Evolutionary conservation across 1,139 yeast species (phyloP).

Genomic region (Candida frijolesensis): DNA sequence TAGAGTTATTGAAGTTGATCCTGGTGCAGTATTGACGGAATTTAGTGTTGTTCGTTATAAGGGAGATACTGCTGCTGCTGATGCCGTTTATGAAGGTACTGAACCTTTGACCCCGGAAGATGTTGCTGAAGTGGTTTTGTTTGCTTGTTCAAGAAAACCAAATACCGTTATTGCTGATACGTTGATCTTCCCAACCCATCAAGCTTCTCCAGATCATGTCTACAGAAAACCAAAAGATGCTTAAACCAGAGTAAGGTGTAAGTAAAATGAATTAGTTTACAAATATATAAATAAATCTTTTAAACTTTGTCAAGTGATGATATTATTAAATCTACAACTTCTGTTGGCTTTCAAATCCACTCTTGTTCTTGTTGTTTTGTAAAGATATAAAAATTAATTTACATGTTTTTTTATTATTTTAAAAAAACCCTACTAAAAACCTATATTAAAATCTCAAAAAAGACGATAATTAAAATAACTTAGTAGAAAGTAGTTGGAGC

Average conservation of each 20-base stretch:
- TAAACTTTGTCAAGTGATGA: too few species aligned
- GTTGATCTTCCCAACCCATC: slow-evolving; percentile 51
- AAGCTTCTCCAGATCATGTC: slow-evolving; percentile 64
- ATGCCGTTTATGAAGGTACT: slow-evolving; percentile 48
- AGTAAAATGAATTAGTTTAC: background rate
- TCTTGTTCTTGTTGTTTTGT: background rate
- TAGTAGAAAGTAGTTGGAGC: slow-evolving; percentile 98
- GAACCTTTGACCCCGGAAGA: slow-evolving; percentile 50
- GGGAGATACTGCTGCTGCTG: slow-evolving; percentile 45
- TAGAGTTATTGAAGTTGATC: slow-evolving; percentile 52
- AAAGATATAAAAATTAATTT: slow-evolving; percentile 1
- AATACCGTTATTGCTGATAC: slow-evolving; percentile 56
- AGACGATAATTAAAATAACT: slow-evolving; percentile 15
- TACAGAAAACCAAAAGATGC: slow-evolving; percentile 23
- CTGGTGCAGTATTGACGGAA: slow-evolving; percentile 56
- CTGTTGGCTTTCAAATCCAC: too few species aligned
- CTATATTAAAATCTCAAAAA: too few species aligned
- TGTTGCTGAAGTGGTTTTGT: slow-evolving; percentile 52
- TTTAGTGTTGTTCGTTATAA: slow-evolving; percentile 49
- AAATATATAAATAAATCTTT: too few species aligned
- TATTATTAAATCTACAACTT: too few species aligned
- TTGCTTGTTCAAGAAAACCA: slow-evolving; percentile 49
- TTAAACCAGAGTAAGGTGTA: background rate
- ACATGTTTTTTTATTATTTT: background rate
- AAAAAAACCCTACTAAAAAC: background rate